phyloP scores from a whole-genome alignment of 441 rosid genomes.

The Euphorbia celastroides region DNA sequence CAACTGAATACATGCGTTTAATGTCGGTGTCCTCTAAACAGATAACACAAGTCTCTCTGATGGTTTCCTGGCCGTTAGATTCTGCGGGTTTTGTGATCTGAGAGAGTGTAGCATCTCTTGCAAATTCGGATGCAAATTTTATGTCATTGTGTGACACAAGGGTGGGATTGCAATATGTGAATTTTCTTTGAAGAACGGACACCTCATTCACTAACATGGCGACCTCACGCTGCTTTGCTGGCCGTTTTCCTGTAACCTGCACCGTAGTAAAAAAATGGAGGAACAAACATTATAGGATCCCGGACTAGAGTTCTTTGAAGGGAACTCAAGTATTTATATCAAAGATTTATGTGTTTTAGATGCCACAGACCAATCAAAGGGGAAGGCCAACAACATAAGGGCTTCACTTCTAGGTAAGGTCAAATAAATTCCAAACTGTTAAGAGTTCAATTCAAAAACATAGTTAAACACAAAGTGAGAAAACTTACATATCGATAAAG shows the following conservation, averaged over 20 bases:
- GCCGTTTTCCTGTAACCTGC: conserved; percentile 52
- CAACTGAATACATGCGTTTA: conserved; percentile 48
- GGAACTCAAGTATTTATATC: too few relatives aligned
- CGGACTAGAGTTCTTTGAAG: neutral
- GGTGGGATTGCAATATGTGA: conserved; percentile 28
- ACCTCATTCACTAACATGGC: conserved; percentile 38
- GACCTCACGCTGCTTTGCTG: conserved; percentile 48
- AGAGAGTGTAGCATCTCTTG: conserved; percentile 60
- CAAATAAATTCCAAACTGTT: too few relatives aligned
- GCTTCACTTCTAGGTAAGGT: too few relatives aligned
- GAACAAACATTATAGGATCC: neutral
- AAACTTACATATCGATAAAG: conserved; percentile 53
- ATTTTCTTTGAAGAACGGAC: conserved; percentile 34
- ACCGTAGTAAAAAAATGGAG: neutral
- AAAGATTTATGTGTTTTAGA: too few relatives aligned
- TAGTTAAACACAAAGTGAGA: too few relatives aligned
- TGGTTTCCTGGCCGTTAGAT: conserved; percentile 22
- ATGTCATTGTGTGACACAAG: conserved; percentile 46
- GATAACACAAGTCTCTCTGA: conserved; percentile 62
- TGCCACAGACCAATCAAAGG: neutral
- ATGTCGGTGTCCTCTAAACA: conserved; percentile 55
- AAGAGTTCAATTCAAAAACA: too few relatives aligned
- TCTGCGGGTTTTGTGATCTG: conserved; percentile 31
- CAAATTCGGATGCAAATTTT: conserved; percentile 58
- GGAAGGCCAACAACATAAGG: too few relatives aligned